Conservation (phyloP, 306 rosid species). For the Lathyrus sativus region DNA sequence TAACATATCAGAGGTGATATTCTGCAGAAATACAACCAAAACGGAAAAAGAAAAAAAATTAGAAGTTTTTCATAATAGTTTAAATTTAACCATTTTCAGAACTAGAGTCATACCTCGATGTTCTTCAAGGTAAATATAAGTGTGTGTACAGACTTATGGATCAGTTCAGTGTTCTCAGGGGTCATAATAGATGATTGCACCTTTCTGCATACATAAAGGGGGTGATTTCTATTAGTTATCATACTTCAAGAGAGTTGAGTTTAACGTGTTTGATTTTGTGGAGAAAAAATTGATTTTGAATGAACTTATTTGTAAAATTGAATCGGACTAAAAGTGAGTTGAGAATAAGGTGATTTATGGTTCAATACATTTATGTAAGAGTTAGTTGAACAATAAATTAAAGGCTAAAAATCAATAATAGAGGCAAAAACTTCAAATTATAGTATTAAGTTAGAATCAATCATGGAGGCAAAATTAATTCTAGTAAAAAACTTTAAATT, state of each 20-base stretch:
- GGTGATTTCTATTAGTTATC: slow-evolving; percentile 9
- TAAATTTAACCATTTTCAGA: not conserved
- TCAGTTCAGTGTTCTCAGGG: slow-evolving; percentile 79
- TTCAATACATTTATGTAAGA: no score
- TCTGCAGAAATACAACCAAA: slow-evolving; percentile 50
- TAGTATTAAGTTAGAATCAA: no score
- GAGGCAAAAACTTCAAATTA: no score
- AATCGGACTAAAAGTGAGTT: no score
- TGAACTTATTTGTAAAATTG: no score
- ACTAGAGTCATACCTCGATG: slow-evolving; percentile 62
- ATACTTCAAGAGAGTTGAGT: not conserved
- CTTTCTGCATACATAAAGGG: slow-evolving; percentile 9
- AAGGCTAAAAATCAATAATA: no score
- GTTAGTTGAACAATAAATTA: no score
- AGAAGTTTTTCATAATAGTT: slow-evolving; percentile 9
- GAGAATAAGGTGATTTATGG: no score
- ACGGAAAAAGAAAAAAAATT: not conserved
- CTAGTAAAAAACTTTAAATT: no score
- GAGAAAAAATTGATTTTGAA: no score
- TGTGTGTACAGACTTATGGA: slow-evolving; percentile 74
- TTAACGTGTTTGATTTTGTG: not conserved
- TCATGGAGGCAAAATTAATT: no score
- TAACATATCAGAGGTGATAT: slow-evolving; percentile 77
- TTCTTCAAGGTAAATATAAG: slow-evolving; percentile 83
- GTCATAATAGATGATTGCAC: slow-evolving; percentile 52